phyloP scores from a whole-genome alignment of 345 rosid genomes.

The Heritiera fomes region DNA sequence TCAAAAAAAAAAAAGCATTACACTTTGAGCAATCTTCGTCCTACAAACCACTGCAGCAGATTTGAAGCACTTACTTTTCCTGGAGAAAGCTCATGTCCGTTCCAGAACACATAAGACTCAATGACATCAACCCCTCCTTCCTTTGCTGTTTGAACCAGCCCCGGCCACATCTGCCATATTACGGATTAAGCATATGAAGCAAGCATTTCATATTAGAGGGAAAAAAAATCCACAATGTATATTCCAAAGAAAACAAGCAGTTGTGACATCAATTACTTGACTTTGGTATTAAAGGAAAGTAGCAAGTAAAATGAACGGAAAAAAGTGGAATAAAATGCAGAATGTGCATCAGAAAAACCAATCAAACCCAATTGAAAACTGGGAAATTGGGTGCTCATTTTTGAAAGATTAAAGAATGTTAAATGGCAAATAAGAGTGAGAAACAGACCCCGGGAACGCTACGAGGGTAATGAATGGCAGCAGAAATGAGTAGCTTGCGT shows the following conservation, averaged over 20 bases:
- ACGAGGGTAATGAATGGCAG: conserved; percentile 75
- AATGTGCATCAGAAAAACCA: too few species aligned
- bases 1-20: background rate
- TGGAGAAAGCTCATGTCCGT: conserved; percentile 82
- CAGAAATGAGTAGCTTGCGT: conserved; percentile 67
- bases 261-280: background rate
- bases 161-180: conserved; percentile 81
- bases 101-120: conserved; percentile 95
- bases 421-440: background rate
- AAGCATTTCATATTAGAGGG: background rate
- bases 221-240: background rate
- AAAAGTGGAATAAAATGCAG: too few species aligned
- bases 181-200: conserved; percentile 18
- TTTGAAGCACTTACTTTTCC: conserved; percentile 50
- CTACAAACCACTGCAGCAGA: background rate
- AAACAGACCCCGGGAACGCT: conserved; percentile 60
- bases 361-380: background rate
- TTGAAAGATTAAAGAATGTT: background rate
- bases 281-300: background rate
- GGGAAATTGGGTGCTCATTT: background rate
- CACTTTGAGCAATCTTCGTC: background rate
- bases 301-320: background rate
- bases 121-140: conserved; percentile 83
- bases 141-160: conserved; percentile 77
- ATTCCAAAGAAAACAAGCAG: background rate